Percentiles rank a stretch among this genome's conserved stretches.
These are phyloP conservation scores for Kodamaea derodonti DNA, from an alignment of 1,139 yeast genomes.

Conservation along the genomic window DNA sequence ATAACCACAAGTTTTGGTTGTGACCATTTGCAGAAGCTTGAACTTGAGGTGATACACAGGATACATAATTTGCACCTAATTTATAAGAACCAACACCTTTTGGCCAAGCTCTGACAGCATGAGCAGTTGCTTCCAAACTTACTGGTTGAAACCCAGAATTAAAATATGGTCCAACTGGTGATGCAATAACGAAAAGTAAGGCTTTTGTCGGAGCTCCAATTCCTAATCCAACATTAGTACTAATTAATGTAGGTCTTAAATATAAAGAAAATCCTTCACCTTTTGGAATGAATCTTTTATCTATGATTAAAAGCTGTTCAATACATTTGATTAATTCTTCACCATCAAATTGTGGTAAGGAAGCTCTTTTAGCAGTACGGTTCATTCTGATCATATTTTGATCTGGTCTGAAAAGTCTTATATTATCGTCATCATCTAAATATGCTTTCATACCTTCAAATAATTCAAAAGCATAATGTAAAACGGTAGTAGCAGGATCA, in stretches of 20 bases:
- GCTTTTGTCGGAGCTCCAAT: slow-evolving; percentile 80
- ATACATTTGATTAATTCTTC: slow-evolving; percentile 73
- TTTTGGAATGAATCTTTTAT: slow-evolving; percentile 73
- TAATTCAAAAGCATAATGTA: slow-evolving; percentile 92
- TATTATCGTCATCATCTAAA: slow-evolving; percentile 60
- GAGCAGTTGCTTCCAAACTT: slow-evolving; percentile 86
- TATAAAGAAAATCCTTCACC: slow-evolving; percentile 87
- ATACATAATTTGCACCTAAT: slow-evolving; percentile 97
- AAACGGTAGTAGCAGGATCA: slow-evolving; percentile 85
- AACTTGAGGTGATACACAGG: slow-evolving; percentile 84
- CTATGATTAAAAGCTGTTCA: slow-evolving; percentile 69
- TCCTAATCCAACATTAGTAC: slow-evolving; percentile 84
- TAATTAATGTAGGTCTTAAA: slow-evolving; percentile 91
- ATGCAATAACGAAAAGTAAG: slow-evolving; percentile 75
- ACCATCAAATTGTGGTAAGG: slow-evolving; percentile 78
- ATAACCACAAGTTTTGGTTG: slow-evolving; percentile 94
- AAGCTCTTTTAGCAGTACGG: slow-evolving; percentile 79
- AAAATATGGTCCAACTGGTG: slow-evolving; percentile 94
- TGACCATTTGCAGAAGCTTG: slow-evolving; percentile 87
- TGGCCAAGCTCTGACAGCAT: slow-evolving; percentile 98
- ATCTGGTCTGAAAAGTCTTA: slow-evolving; percentile 86
- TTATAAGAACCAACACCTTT: slow-evolving; percentile 96
- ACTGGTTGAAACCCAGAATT: slow-evolving; percentile 94
- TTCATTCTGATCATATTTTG: slow-evolving; percentile 91
- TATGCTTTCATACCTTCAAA: slow-evolving; percentile 98